Evolutionary conservation across 2,329 filamentous ascomycete species (phyloP).

Genomic region (Passalora sequoiae): DNA sequence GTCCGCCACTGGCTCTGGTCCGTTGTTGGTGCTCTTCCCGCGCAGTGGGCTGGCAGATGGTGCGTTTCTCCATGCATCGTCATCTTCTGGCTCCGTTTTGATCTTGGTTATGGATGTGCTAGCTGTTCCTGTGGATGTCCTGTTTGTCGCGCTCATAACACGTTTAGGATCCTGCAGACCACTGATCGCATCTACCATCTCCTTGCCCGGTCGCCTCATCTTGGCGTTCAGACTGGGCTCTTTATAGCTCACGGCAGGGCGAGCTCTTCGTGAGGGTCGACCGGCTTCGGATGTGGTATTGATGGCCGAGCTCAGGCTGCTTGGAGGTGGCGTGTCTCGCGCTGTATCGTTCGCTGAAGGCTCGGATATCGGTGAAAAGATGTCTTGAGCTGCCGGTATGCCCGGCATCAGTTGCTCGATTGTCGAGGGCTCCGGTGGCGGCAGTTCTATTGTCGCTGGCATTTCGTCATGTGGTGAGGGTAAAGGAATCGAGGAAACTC

Average conservation of each 20-base stretch:
- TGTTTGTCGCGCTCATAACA: conserved; percentile 26
- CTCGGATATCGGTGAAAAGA: conserved; percentile 44
- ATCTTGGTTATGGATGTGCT: conserved; percentile 15
- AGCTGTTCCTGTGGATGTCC: conserved; percentile 3
- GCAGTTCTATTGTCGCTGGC: conserved; percentile 21
- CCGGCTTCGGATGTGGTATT: conserved; percentile 32
- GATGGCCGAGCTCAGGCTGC: conserved; percentile 32
- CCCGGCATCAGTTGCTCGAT: conserved; percentile 19
- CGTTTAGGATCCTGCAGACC: conserved; percentile 28
- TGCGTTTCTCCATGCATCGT: conserved; percentile 17
- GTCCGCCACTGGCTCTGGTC: not conserved
- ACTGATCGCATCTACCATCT: conserved; percentile 43
- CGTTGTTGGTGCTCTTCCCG: conserved; percentile 14
- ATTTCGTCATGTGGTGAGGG: conserved; percentile 20
- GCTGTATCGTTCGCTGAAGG: conserved; percentile 31
- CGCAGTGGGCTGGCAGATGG: conserved; percentile 19
- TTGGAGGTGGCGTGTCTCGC: conserved; percentile 41
- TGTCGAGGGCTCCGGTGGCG: conserved; percentile 14
- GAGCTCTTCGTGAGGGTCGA: conserved; percentile 42
- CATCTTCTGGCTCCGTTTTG: conserved; percentile 30
- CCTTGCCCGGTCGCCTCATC: conserved; percentile 46
- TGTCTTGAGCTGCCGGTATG: conserved; percentile 29
- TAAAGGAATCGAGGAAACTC: conserved; percentile 21
- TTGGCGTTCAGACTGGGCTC: conserved; percentile 46
- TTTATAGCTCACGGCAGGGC: conserved; percentile 46